Base-by-base conservation (phyloP, 2,329 filamentous ascomycete genomes). In the Parastagonospora nodorum region DNA sequence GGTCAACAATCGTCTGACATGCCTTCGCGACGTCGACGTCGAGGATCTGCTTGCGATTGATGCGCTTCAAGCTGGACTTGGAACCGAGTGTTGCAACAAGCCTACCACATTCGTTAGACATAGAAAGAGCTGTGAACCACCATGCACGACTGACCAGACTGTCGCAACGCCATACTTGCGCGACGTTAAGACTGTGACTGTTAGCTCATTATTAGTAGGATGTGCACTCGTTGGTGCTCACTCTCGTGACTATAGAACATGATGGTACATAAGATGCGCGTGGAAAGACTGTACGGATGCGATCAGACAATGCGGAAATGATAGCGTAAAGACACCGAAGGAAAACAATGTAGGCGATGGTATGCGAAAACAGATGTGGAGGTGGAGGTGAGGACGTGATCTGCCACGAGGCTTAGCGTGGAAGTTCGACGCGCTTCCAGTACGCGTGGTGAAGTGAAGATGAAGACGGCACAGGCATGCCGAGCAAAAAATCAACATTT, bases 211-310 rank as follows among this genome's bases (percentile, higher is more conserved):
- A 11, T 27, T 27, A 14, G 19, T 40, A 58, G 27, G 58, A 16
- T 29, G 19, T 8, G 45, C 33, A 8, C 14, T 33, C 31, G 11
- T 29, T 30, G 36, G 38, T 38, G 50, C 87, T 69, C 79, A 94
- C 93, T 90, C 76, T 97, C 92, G 77, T 96, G 90, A 65, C 90
- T 95, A 78, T 96, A 97, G 72, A 97, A 97, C 92, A 97, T 97
- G 62, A 31, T 72, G 66, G 40, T 16, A 53, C 35, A 35, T 58
- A 48, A 51, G 44, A 59, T 50, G 53, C 45, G 40, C 35, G 39
- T 47, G 39, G 19, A 39, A 46, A 47, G 29, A 38, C 11, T 19
- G 31, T 31, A 35, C 15, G 27, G 14, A 46, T 29, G 45, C 30
- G 33, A 48, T 33, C 16, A 45, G 47, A 55, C 30, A 46, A 36